These are phyloP conservation scores for Phialophora macrospora DNA, from an alignment of 2,329 filamentous ascomycete species.

Conservation along the genomic window DNA sequence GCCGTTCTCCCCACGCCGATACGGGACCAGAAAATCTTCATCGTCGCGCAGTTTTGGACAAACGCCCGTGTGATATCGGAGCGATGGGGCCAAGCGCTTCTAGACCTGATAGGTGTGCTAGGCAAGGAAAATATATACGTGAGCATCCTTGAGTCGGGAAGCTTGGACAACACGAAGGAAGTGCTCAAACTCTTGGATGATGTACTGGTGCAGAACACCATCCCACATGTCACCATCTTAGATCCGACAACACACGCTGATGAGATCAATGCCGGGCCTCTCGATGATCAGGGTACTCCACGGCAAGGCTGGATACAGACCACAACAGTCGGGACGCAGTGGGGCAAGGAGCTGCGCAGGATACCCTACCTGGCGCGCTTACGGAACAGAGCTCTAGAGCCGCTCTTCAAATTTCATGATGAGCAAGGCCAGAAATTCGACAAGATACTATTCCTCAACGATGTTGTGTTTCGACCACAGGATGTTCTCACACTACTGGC, in stretches of 20 bases:
- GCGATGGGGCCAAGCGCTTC: conserved; percentile 67
- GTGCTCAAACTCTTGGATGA: conserved; percentile 63
- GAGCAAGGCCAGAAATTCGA: conserved; percentile 60
- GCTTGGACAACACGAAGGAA: conserved; percentile 70
- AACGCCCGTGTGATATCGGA: conserved; percentile 63
- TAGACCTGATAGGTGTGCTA: conserved; percentile 61
- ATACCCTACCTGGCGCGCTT: conserved; percentile 71
- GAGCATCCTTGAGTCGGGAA: conserved; percentile 70
- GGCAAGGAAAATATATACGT: conserved; percentile 70
- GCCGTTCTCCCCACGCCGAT: conserved; percentile 33
- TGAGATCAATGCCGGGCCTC: conserved; percentile 55
- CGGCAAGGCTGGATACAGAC: conserved; percentile 63
- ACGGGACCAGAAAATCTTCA: conserved; percentile 58
- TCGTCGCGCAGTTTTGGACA: conserved; percentile 73
- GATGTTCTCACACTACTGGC: conserved; percentile 63
- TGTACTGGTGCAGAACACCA: conserved; percentile 44
- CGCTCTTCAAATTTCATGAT: conserved; percentile 56
- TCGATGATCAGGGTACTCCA: conserved; percentile 46
- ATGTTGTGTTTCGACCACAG: conserved; percentile 54
- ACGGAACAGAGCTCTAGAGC: conserved; percentile 67
- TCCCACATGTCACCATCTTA: conserved; percentile 61
- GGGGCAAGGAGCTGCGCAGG: conserved; percentile 61
- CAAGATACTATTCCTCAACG: conserved; percentile 63
- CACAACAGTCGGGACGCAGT: conserved; percentile 40
- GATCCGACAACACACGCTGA: conserved; percentile 65